Conservation (phyloP, 495 filamentous ascomycete species). For the Bacidia rubella region DNA sequence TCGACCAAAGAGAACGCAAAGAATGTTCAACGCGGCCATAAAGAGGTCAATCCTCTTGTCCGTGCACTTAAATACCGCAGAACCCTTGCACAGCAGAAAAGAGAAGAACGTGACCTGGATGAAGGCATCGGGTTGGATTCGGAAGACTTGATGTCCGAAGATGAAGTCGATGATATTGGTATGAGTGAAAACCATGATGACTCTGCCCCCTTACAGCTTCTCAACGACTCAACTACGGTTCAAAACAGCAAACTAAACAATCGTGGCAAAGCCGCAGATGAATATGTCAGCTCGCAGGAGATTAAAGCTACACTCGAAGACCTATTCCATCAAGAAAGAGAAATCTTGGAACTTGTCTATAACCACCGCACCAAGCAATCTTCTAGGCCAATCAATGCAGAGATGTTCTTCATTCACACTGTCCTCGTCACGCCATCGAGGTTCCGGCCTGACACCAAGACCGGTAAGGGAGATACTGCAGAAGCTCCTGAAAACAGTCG, state of each 20-base stretch:
- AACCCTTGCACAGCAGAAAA: conserved; percentile 11
- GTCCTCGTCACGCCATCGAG: conserved; percentile 83
- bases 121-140: conserved; percentile 27
- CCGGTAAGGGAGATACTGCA: conserved; percentile 61
- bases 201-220: conserved; percentile 21
- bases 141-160: conserved; percentile 20
- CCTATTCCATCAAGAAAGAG: conserved; percentile 76
- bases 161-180: conserved; percentile 29
- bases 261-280: conserved; percentile 32
- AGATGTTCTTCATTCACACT: conserved; percentile 86
- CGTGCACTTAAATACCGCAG: conserved; percentile 25
- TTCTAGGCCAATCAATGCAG: conserved; percentile 44
- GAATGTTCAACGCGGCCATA: conserved; percentile 58
- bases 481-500: conserved; percentile 76
- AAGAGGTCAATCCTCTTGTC: conserved; percentile 48
- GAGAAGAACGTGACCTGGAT: conserved; percentile 19
- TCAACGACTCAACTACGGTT: conserved; percentile 29
- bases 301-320: conserved; percentile 60
- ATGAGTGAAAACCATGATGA: conserved; percentile 30
- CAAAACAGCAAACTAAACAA: conserved; percentile 20
- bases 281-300: conserved; percentile 61
- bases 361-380: conserved; percentile 48
- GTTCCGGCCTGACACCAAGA: conserved; percentile 77
- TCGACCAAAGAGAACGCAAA: conserved; percentile 52
- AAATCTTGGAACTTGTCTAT: conserved; percentile 70